Conservation (phyloP, 306 rosid genomes). For the Malus asiatica region DNA sequence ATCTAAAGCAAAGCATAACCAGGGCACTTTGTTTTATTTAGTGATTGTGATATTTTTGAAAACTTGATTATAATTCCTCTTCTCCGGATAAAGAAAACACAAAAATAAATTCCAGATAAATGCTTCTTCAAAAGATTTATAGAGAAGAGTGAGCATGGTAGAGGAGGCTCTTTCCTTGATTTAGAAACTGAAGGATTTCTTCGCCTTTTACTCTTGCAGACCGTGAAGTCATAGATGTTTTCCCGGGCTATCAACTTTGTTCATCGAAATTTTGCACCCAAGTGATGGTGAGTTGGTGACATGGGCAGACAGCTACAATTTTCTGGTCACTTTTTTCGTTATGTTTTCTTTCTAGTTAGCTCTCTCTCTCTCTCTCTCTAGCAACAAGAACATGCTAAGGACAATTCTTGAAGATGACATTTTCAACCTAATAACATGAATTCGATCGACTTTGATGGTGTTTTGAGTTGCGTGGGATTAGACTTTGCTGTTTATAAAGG, state of each 20-base stretch:
- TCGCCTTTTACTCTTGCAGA: conserved; percentile 37
- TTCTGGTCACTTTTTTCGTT: neutral
- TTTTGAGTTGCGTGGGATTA: neutral
- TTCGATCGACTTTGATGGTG: neutral
- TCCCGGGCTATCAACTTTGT: neutral
- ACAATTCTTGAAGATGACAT: conserved; percentile 10
- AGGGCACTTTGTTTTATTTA: neutral
- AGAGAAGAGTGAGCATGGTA: neutral
- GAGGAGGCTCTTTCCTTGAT: neutral
- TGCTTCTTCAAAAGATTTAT: neutral
- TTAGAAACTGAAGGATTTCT: neutral
- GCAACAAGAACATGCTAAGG: conserved; percentile 3
- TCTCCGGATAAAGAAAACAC: neutral
- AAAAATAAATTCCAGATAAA: neutral
- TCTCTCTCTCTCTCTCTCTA: neutral
- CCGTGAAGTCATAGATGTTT: conserved; percentile 31
- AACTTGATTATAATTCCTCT: neutral
- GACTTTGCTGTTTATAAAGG: neutral
- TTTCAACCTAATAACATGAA: neutral
- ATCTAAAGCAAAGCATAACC: neutral
- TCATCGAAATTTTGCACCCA: conserved; percentile 13
- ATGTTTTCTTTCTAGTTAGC: neutral
- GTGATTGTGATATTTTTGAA: neutral
- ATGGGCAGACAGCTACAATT: conserved; percentile 13
- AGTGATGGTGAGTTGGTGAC: conserved; percentile 8